A percentile compares a stretch with the other conserved stretches of the same genome.
Evolutionary conservation across 2,329 filamentous ascomycete genomes (phyloP).

Genomic region (Teratosphaeria destructans): DNA sequence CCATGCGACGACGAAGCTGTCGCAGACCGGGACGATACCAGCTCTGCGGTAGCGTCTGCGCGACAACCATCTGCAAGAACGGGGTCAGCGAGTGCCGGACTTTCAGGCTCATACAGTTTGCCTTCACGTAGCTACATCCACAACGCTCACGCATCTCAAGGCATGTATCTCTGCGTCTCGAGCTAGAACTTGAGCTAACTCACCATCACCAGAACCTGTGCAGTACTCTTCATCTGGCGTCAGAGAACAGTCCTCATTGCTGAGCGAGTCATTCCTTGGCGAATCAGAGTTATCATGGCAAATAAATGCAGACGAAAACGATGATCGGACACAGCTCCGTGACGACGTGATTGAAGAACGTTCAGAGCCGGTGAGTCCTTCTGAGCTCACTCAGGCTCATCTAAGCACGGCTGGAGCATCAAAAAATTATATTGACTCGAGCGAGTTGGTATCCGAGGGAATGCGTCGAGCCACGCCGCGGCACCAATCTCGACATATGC

Average conservation of each 20-base stretch:
- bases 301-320: constrained; percentile 7
- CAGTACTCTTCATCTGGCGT: constrained; percentile 30
- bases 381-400: constrained; percentile 6
- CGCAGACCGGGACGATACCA: not conserved
- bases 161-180: constrained; percentile 3
- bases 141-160: constrained; percentile 15
- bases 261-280: constrained; percentile 28
- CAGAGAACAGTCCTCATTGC: constrained; percentile 28
- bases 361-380: constrained; percentile 21
- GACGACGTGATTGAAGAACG: constrained; percentile 24
- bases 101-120: constrained; percentile 22
- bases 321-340: constrained; percentile 2
- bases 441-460: not conserved
- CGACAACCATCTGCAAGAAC: not conserved
- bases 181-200: not conserved
- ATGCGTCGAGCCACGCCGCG: not conserved
- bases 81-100: constrained; percentile 6
- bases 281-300: constrained; percentile 22
- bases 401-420: not conserved
- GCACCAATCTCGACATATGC: constrained; percentile 3
- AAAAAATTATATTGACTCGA: not conserved
- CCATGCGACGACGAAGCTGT: not conserved
- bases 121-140: constrained; percentile 28
- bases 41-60: not conserved
- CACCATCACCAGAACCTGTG: constrained; percentile 32